Conservation (phyloP, 768 basidiomycete genomes). For the Clathrus columnatus region DNA sequence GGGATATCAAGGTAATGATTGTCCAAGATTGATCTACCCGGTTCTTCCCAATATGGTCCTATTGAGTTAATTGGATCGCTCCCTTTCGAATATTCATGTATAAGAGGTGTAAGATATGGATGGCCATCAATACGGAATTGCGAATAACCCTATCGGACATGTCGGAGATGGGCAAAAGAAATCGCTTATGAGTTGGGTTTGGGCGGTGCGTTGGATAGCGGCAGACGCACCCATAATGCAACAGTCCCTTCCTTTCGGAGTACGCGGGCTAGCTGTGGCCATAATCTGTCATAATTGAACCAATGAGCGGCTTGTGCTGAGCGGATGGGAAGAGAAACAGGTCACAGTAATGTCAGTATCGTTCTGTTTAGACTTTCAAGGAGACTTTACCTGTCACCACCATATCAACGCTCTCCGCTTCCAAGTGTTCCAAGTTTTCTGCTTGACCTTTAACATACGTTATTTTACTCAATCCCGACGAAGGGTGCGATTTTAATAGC, state of each 20-base stretch:
- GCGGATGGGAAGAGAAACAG: background rate
- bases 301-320: slow-evolving; percentile 80
- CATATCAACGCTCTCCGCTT: slow-evolving; percentile 52
- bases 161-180: background rate
- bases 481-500: background rate
- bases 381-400: slow-evolving; percentile 48
- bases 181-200: background rate
- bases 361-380: background rate
- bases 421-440: slow-evolving; percentile 45
- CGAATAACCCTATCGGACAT: slow-evolving; percentile 36
- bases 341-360: background rate
- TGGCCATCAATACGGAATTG: slow-evolving; percentile 61
- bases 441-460: slow-evolving; percentile 33
- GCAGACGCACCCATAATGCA: slow-evolving; percentile 58
- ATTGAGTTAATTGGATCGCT: slow-evolving; percentile 42
- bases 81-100: slow-evolving; percentile 58
- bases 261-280: slow-evolving; percentile 57
- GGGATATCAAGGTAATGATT: slow-evolving; percentile 64
- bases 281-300: slow-evolving; percentile 68
- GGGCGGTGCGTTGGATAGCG: background rate
- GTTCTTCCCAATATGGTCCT: slow-evolving; percentile 73
- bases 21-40: slow-evolving; percentile 70
- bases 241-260: slow-evolving; percentile 55
- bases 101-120: slow-evolving; percentile 48
- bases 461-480: slow-evolving; percentile 11